Evolutionary conservation across 495 filamentous ascomycete genomes (phyloP), one percentile per base, ranked within the genome.

Genomic region (Polyplosphaeria fusca): DNA sequence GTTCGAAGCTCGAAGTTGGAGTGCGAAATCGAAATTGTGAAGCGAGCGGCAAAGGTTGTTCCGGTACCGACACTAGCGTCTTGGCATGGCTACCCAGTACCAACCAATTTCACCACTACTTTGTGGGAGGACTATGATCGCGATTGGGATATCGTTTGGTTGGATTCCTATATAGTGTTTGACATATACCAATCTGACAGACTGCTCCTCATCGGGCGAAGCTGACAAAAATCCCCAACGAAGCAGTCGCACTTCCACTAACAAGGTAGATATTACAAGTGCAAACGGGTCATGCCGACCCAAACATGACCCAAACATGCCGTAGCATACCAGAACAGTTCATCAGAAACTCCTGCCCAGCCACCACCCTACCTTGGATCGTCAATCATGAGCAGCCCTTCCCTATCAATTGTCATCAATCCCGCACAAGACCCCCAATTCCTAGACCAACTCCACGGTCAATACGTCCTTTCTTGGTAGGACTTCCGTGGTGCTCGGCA

Each of bases 401-500:
- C 22, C 5, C 19, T 52, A 25, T 2, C n/a, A 46, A 38, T 16
- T 30, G 20, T 37, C 30, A 32, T 24, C 35, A 61, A 12, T 65
- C 61, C 14, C 62, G 46, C 22, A 65, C 22, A 18, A 71, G 35
- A 13, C 67, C 69, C 39, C 61, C 66, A 50, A 73, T 73, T 2
- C 70, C 70, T 41, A 73, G 46, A 16, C 70, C 70, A 28, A 73
- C 67, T 4, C 45, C 60, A 9, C 57, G 60, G 23, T 54, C 64
- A 7, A 50, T 43, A 40, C 69, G 48, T 18, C 48, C 56, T 30
- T 62, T 48, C 61, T 72, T 72, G 9, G 56, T 50, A 19, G 67
- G 61, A 47, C 63, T 61, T 23, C 57, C 48, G 22, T 57, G 57
- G 18, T 57, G 39, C 24, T 62, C 63, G 19, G 32, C 18, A 25